phyloP scores from a whole-genome alignment of 768 basidiomycete genomes.

The Ephemerocybe angulata region DNA sequence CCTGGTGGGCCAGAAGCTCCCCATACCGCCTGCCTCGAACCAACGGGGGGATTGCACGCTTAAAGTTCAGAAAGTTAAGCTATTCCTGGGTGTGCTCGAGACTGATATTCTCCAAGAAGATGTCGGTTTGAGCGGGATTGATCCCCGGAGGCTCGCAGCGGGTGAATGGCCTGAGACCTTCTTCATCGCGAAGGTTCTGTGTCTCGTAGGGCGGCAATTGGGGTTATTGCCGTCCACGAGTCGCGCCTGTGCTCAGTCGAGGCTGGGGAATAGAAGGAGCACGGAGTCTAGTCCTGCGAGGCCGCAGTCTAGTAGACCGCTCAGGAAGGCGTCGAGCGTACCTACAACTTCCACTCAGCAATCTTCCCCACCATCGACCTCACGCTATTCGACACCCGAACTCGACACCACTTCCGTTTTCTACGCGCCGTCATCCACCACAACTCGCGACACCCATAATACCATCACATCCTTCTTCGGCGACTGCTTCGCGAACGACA shows the following conservation, averaged over 20 bases:
- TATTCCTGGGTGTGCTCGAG: slow-evolving; percentile 72
- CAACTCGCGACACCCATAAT: neutral
- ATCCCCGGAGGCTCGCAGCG: slow-evolving; percentile 59
- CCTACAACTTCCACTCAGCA: neutral
- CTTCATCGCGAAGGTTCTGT: slow-evolving; percentile 62
- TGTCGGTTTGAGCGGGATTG: slow-evolving; percentile 62
- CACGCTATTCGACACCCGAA: slow-evolving; percentile 4
- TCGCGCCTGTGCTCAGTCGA: neutral
- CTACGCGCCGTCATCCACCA: slow-evolving; percentile 3
- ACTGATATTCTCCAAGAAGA: slow-evolving; percentile 57
- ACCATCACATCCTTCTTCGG: neutral
- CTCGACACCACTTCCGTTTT: slow-evolving; percentile 8
- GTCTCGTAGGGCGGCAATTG: slow-evolving; percentile 57
- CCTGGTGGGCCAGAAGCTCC: slow-evolving; percentile 52
- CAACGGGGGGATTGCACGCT: slow-evolving; percentile 19
- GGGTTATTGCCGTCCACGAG: slow-evolving; percentile 24
- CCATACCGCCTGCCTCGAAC: slow-evolving; percentile 32
- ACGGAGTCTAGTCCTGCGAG: neutral
- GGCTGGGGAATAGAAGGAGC: neutral
- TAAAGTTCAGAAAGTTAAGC: slow-evolving; percentile 64
- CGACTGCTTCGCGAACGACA: neutral
- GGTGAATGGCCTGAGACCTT: slow-evolving; percentile 67
- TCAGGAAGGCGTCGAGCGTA: neutral
- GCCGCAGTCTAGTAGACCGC: too few relatives aligned
- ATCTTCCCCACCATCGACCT: neutral